Evolutionary conservation across 495 filamentous ascomycete species (phyloP), one percentile per base, ranked within the genome.

Genomic region (Penicillium longicatenatum): DNA sequence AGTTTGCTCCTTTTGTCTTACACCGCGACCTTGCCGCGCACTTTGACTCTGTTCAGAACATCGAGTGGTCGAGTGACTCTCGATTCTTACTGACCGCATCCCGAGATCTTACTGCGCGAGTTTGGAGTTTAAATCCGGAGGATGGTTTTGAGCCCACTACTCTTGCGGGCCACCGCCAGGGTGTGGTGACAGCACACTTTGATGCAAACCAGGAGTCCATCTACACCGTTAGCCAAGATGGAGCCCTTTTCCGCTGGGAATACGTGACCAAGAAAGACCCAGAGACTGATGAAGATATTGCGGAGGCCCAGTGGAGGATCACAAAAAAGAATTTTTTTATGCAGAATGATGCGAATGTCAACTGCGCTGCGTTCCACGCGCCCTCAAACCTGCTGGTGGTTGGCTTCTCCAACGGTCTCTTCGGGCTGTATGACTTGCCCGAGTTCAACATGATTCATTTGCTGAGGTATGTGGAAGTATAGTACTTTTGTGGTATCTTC

Each of bases 361-460:
- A 88, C 59, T 97, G 93, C 65, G 89, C 91, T 42, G 83, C 88
- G 19, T 98, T 91, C 68, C 93, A 98, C 65, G 75, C 92, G 3
- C 77, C 84, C n/a, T 89, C 92, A 0, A 93, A 92, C 70, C 76
- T 98, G 49, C 72, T 98, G 35, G 91, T 98, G 7, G 87, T 91
- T 29, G 95, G 94, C 4, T 97, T 98, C 67, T 97, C 94, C 24
- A 93, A 93, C 55, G 94, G 94, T 20, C 79, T 96, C 26, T 98
- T 98, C 64, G 87, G 89, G 6, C 77, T 98, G 14, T 96, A 98
- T 72, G 94, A 98, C 63, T 82, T 98, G 72, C 94, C 94, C n/a
- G 91, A 93, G 49, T 98, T 98, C 79, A 96, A 89, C 73, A 86
- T 86, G 73, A 96, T 98, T 44, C 94, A 98, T 64, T 93, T 87